phyloP scores from a whole-genome alignment of 345 rosid genomes.

The Salix viminalis region DNA sequence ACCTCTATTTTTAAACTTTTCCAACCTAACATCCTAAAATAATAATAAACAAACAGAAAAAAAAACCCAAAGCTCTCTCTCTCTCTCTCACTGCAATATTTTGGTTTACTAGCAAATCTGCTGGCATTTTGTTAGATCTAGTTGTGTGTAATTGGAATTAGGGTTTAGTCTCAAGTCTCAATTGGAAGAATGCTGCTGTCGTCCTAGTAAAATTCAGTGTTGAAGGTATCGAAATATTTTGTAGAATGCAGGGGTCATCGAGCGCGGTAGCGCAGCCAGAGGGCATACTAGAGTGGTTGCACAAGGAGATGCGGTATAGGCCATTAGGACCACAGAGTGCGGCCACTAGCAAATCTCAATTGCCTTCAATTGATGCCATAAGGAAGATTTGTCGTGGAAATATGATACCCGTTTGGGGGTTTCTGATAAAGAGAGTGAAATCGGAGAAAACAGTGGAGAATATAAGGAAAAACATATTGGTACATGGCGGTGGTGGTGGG shows the following conservation, averaged over 20 bases:
- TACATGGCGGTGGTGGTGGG: constrained; percentile 55
- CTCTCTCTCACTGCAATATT: background rate
- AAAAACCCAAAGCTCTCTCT: too few species aligned
- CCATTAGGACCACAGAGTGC: constrained; percentile 65
- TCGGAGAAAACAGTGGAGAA: constrained; percentile 81
- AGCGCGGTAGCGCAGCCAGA: constrained; percentile 50
- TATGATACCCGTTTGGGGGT: constrained; percentile 75
- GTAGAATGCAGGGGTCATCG: constrained; percentile 20
- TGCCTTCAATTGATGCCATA: constrained; percentile 62
- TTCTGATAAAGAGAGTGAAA: constrained; percentile 62
- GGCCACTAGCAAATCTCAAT: constrained; percentile 43
- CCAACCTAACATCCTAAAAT: background rate
- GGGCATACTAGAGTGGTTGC: constrained; percentile 75
- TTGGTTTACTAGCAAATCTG: background rate
- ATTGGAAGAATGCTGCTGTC: background rate
- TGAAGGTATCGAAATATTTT: background rate
- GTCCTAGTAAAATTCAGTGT: background rate
- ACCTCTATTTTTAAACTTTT: constrained; percentile 6
- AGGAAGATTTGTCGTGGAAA: constrained; percentile 80
- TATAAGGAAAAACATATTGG: constrained; percentile 66
- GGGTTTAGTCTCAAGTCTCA: background rate
- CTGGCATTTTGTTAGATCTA: constrained; percentile 20
- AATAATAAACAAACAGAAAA: too few species aligned
- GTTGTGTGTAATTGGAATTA: background rate
- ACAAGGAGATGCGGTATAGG: constrained; percentile 83